Evolutionary conservation across 306 rosid species (phyloP).

Genomic region (Trifolium dubium): DNA sequence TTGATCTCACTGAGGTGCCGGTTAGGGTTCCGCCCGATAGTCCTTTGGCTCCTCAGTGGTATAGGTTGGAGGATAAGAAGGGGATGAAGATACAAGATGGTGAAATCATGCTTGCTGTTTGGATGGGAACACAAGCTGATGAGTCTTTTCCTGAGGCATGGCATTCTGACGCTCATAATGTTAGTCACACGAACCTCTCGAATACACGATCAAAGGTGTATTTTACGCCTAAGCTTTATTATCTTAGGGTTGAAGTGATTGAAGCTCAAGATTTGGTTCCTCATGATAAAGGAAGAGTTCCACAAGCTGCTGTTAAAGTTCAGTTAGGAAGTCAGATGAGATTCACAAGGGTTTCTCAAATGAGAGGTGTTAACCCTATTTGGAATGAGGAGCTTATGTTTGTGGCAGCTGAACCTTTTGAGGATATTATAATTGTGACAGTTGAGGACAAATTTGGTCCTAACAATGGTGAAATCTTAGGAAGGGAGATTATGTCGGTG

Average conservation of each 20-base stretch:
- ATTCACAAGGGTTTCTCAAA: slow-evolving; percentile 50
- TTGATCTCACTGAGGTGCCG: slow-evolving; percentile 78
- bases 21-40: slow-evolving; percentile 86
- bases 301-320: slow-evolving; percentile 59
- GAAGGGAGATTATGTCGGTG: slow-evolving; percentile 62
- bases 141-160: slow-evolving; percentile 95
- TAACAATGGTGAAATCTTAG: slow-evolving; percentile 64
- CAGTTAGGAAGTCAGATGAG: slow-evolving; percentile 67
- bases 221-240: slow-evolving; percentile 85
- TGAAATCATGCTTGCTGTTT: slow-evolving; percentile 93
- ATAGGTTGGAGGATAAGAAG: slow-evolving; percentile 70
- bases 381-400: slow-evolving; percentile 94
- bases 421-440: slow-evolving; percentile 59
- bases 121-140: slow-evolving; percentile 98
- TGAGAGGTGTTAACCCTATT: slow-evolving; percentile 53
- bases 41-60: slow-evolving; percentile 98
- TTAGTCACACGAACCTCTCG: slow-evolving; percentile 70
- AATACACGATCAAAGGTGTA: slow-evolving; percentile 84
- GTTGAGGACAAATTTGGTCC: slow-evolving; percentile 76
- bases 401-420: slow-evolving; percentile 91
- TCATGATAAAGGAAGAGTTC: slow-evolving; percentile 56
- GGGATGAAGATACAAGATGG: slow-evolving; percentile 60
- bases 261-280: slow-evolving; percentile 91
- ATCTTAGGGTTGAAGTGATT: slow-evolving; percentile 76
- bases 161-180: slow-evolving; percentile 91